phyloP scores from a whole-genome alignment of 257 asterid genomes.

The Fraxinus excelsior region DNA sequence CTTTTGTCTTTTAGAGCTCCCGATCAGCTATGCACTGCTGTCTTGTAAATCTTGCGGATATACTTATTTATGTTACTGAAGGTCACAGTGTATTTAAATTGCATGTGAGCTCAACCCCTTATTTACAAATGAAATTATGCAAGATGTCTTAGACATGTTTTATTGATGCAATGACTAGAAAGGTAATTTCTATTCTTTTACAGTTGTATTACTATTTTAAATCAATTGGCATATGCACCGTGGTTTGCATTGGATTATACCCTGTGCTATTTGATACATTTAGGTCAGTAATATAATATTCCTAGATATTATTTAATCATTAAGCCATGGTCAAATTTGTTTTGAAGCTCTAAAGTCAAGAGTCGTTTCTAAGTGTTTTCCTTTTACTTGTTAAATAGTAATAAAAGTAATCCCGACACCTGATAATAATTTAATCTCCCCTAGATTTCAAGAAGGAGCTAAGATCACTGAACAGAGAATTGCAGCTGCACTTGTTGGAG shows the following conservation, averaged over 20 bases:
- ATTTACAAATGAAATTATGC: not conserved
- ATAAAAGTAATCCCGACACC: slow-evolving; percentile 11
- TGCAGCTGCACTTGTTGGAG: slow-evolving; percentile 88
- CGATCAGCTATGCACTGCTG: not conserved
- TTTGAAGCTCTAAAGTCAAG: not conserved
- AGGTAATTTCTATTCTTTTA: not conserved
- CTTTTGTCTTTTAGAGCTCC: not conserved
- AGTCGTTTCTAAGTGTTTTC: not conserved
- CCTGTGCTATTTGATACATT: not conserved
- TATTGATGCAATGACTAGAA: not conserved
- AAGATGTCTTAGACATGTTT: not conserved
- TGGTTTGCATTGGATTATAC: not conserved
- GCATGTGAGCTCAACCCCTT: not conserved
- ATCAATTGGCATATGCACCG: not conserved
- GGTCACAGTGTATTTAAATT: not conserved
- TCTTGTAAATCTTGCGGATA: not conserved
- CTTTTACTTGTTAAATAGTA: slow-evolving; percentile 10
- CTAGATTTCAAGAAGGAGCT: slow-evolving; percentile 90
- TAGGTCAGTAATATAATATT: not conserved
- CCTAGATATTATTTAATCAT: not conserved
- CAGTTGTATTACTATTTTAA: not conserved
- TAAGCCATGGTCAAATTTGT: not conserved
- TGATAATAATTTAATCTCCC: slow-evolving; percentile 25
- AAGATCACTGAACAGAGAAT: slow-evolving; percentile 81
- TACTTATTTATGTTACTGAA: not conserved